A percentile compares a stretch with the other conserved stretches of the same genome.
These are phyloP conservation scores for Fusarium agapanthi DNA, from an alignment of 2,329 filamentous ascomycete species.

Conservation along the genomic window DNA sequence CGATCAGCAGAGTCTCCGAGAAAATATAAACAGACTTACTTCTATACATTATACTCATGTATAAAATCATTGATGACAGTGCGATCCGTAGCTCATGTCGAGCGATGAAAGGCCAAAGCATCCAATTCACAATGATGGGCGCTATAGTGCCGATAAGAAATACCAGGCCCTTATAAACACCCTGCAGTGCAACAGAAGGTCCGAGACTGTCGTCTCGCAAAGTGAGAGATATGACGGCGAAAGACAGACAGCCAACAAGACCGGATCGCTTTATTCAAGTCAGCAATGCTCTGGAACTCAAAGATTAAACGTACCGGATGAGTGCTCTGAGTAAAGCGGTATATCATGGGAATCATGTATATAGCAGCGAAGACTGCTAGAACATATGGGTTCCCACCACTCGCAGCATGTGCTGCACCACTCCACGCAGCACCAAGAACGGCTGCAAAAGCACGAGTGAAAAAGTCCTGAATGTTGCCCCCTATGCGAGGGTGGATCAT, in stretches of 20 bases:
- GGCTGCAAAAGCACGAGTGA: conserved; percentile 59
- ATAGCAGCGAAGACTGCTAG: conserved; percentile 63
- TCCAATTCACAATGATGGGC: conserved; percentile 65
- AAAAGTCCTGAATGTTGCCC: conserved; percentile 65
- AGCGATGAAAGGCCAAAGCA: conserved; percentile 69
- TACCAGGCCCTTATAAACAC: conserved; percentile 58
- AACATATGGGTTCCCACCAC: conserved; percentile 62
- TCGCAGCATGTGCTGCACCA: conserved; percentile 60
- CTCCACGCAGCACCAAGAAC: conserved; percentile 65
- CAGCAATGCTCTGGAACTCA: background rate
- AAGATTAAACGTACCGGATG: conserved; percentile 54
- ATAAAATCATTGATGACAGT: conserved; percentile 65
- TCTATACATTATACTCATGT: conserved; percentile 66
- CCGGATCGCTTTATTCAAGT: conserved; percentile 57
- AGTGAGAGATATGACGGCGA: conserved; percentile 62
- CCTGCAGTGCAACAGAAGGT: conserved; percentile 51
- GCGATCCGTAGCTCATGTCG: conserved; percentile 66
- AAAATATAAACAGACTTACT: conserved; percentile 44
- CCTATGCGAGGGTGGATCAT: conserved; percentile 61
- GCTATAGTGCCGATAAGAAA: conserved; percentile 63
- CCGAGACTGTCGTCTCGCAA: conserved; percentile 44
- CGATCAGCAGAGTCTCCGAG: background rate
- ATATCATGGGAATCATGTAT: conserved; percentile 69
- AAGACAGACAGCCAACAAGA: conserved; percentile 65
- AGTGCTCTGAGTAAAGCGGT: conserved; percentile 62